A percentile compares a stretch with the other conserved stretches of the same genome.
Evolutionary conservation across 78 protist genomes (phyloP).

Genomic region (Dictyostelium intermedium): DNA sequence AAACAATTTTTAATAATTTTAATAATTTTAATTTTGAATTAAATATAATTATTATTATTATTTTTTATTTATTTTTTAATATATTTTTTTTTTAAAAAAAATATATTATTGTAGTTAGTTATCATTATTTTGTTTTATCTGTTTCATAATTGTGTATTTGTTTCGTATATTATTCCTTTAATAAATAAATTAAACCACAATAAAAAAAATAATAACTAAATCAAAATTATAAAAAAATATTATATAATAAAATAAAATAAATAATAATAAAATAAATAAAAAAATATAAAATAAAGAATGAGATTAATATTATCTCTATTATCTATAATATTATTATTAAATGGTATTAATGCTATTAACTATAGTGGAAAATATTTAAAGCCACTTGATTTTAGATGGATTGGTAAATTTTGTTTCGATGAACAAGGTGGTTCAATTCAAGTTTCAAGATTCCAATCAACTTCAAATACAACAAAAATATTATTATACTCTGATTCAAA

Average conservation of each 20-base stretch:
- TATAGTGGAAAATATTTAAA: background rate
- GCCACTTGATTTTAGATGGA: background rate
- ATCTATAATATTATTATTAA: background rate
- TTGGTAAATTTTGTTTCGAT: conserved; percentile 41
- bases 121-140: background rate
- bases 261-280: background rate
- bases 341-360: background rate
- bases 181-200: background rate
- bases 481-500: conserved; percentile 24
- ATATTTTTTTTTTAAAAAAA: background rate
- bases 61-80: background rate
- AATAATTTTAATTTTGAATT: background rate
- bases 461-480: background rate
- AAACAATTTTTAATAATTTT: background rate
- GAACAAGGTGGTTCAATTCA: conserved; percentile 7
- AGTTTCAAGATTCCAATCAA: background rate
- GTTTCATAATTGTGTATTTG: background rate
- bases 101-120: background rate
- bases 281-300: background rate
- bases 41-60: background rate
- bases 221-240: no score
- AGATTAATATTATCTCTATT: background rate
- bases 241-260: no score
- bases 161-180: background rate
- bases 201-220: background rate